Percentiles rank a stretch among this genome's conserved stretches.
phyloP scores from a whole-genome alignment of 2,329 filamentous ascomycete species.

The Ciborinia camelliae region DNA sequence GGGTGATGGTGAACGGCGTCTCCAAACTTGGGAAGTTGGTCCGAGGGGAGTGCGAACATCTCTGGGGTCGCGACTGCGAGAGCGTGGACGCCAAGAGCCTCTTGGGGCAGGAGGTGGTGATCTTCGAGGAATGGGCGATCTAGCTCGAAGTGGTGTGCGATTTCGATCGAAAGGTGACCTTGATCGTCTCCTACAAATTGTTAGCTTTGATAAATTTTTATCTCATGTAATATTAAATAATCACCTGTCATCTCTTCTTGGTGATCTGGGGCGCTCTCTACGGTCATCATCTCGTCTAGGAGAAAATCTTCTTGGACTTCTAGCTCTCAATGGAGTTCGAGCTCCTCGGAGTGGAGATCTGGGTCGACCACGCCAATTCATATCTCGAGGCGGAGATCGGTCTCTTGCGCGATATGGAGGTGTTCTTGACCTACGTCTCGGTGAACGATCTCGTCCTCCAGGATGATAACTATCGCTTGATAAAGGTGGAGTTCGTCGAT shows the following conservation, averaged over 20 bases:
- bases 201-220: conserved; percentile 15
- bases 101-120: conserved; percentile 39
- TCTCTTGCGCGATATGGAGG: conserved; percentile 33
- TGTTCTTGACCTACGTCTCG: conserved; percentile 35
- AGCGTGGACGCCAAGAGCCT: conserved; percentile 40
- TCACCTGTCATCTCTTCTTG: conserved; percentile 35
- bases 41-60: conserved; percentile 44
- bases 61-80: conserved; percentile 52
- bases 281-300: conserved; percentile 40
- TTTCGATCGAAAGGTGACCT: conserved; percentile 38
- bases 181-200: conserved; percentile 34
- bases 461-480: conserved; percentile 35
- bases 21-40: conserved; percentile 47
- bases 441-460: conserved; percentile 32
- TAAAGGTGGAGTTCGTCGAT: conserved; percentile 30
- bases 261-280: conserved; percentile 40
- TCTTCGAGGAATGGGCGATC: conserved; percentile 36
- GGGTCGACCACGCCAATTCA: conserved; percentile 31
- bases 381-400: conserved; percentile 30
- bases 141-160: conserved; percentile 31
- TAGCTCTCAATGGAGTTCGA: conserved; percentile 39
- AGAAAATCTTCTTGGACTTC: conserved; percentile 38
- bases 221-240: background rate
- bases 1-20: conserved; percentile 53
- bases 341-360: conserved; percentile 28